A percentile compares a stretch with the other conserved stretches of the same genome.
Conservation (phyloP, 176 grass and related monocot species). For the Hyparrhenia diplandra region DNA sequence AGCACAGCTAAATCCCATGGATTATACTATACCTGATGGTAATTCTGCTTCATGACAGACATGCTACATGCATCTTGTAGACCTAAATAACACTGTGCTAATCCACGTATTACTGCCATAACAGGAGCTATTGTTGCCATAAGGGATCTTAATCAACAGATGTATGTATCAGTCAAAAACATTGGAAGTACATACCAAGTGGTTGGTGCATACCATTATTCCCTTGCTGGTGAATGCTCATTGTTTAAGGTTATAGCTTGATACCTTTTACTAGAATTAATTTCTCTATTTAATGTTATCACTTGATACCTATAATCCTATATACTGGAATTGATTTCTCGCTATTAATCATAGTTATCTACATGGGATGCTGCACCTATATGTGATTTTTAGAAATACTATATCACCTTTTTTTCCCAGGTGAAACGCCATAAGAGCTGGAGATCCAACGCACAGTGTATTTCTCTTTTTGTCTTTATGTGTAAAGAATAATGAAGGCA, state of each 20-base stretch:
- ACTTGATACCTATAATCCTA: slow-evolving; percentile 3
- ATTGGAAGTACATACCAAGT: slow-evolving; percentile 52
- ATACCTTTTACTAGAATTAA: slow-evolving; percentile 8
- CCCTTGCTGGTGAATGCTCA: slow-evolving; percentile 59
- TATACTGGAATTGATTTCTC: slow-evolving; percentile 11
- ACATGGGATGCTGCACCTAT: not conserved
- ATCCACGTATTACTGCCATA: slow-evolving; percentile 21
- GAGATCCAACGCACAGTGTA: slow-evolving; percentile 40
- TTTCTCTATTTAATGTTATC: slow-evolving; percentile 31
- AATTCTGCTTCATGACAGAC: slow-evolving; percentile 27
- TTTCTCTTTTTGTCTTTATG: slow-evolving; percentile 72
- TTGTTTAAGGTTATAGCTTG: slow-evolving; percentile 67
- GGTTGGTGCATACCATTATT: slow-evolving; percentile 70
- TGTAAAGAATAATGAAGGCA: slow-evolving; percentile 49
- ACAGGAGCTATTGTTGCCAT: slow-evolving; percentile 78
- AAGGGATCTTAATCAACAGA: slow-evolving; percentile 73
- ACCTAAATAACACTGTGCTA: slow-evolving; percentile 27
- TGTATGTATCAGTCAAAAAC: slow-evolving; percentile 69
- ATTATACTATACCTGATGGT: slow-evolving; percentile 72
- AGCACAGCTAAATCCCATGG: slow-evolving; percentile 30
- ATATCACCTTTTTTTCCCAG: slow-evolving; percentile 30
- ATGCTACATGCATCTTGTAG: not conserved
- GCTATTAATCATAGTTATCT: slow-evolving; percentile 14
- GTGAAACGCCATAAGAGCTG: slow-evolving; percentile 72
- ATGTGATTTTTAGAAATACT: not conserved